phyloP scores from a whole-genome alignment of 75 land plant species.

The Azolla pinnata region DNA sequence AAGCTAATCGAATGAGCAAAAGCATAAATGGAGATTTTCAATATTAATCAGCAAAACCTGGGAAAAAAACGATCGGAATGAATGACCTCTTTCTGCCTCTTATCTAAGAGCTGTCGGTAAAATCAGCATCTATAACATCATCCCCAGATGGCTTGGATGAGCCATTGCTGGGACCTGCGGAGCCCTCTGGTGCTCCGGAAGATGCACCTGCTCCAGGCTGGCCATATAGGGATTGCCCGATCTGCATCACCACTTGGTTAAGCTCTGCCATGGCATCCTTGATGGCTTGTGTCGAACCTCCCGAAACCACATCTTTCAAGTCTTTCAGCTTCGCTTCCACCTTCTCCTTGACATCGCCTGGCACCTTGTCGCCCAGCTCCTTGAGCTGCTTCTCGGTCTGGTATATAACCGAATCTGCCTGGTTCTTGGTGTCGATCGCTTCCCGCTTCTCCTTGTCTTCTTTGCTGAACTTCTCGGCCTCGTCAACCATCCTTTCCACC shows the following conservation, averaged over 20 bases:
- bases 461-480: conserved; percentile 65
- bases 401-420: conserved; percentile 67
- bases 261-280: conserved; percentile 71
- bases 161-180: conserved; percentile 16
- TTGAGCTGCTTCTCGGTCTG: conserved; percentile 87
- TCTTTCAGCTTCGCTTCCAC: conserved; percentile 70
- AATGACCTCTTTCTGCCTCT: no score
- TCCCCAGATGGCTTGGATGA: conserved; percentile 40
- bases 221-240: conserved; percentile 73
- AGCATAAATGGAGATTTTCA: no score
- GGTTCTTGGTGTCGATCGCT: conserved; percentile 84
- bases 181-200: conserved; percentile 22
- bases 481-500: conserved; percentile 81
- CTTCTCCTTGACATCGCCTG: conserved; percentile 63
- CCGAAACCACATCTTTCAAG: conserved; percentile 60
- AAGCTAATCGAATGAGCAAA: no score
- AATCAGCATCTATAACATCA: conserved; percentile 85
- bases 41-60: no score
- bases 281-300: conserved; percentile 59
- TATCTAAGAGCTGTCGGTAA: conserved; percentile 57
- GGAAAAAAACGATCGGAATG: no score
- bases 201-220: conserved; percentile 47
- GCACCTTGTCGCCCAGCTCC: conserved; percentile 81
- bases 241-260: conserved; percentile 86
- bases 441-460: conserved; percentile 93